Percentiles rank a stretch among this genome's conserved stretches.
Conservation (phyloP, 352 stramenopile genomes). For the Nothophytophthora sp. region DNA sequence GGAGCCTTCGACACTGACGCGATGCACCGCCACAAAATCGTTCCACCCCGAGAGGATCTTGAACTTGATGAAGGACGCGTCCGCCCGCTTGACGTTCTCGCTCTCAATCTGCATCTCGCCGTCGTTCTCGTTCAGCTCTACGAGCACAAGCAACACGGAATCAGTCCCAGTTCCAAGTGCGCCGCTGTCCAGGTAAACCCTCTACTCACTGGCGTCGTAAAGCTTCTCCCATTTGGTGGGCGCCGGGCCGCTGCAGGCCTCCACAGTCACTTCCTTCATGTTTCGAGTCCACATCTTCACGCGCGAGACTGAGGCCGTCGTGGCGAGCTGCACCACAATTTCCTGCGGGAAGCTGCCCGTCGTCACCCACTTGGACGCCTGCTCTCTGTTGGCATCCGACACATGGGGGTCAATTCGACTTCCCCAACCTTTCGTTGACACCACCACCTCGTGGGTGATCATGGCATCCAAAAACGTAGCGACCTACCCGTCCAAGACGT, state of each 20-base stretch:
- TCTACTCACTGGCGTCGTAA: constrained; percentile 60
- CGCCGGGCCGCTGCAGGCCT: constrained; percentile 65
- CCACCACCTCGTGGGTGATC: too few species aligned
- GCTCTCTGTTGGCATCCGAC: constrained; percentile 70
- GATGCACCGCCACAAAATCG: constrained; percentile 78
- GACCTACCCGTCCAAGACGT: constrained; percentile 78
- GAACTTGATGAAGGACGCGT: constrained; percentile 85
- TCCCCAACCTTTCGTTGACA: not conserved
- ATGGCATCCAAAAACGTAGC: too few species aligned
- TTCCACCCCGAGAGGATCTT: constrained; percentile 84
- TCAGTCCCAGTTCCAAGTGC: not conserved
- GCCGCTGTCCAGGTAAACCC: not conserved
- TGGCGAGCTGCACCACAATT: constrained; percentile 80
- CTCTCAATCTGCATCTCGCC: constrained; percentile 83
- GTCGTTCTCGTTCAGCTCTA: constrained; percentile 79
- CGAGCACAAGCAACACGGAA: not conserved
- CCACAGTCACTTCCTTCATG: constrained; percentile 69
- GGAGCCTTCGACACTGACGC: constrained; percentile 81
- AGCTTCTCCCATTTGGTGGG: constrained; percentile 85
- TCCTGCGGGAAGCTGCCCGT: constrained; percentile 83
- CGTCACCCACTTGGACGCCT: constrained; percentile 81
- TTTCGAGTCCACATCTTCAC: constrained; percentile 84
- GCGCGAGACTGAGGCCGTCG: constrained; percentile 68
- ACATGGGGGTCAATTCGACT: too few species aligned
- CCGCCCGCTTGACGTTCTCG: constrained; percentile 67